Evolutionary conservation across 495 filamentous ascomycete species (phyloP), one percentile per base, ranked within the genome.

Genomic region (Hypoxylon rickii): DNA sequence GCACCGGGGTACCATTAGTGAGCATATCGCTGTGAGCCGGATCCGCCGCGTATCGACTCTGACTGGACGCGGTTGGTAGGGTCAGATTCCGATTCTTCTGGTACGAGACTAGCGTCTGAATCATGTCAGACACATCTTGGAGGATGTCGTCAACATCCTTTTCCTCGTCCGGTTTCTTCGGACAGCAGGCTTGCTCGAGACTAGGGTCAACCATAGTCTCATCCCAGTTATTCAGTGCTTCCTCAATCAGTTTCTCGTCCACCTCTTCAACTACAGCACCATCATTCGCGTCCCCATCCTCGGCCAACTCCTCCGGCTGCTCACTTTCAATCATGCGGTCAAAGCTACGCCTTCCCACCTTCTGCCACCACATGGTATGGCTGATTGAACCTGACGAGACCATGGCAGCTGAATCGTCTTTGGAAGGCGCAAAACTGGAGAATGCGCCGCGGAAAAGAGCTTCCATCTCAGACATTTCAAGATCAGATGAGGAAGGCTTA

Each of bases 91-190:
- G 87, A 55, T 90, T 89, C 36, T 85, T 86, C 69, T 96, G 92
- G 64, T 91, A 89, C 0, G 92, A 97, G 50, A 88, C 82, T 15
- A 97, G 76, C 1, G 89, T 92, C 61, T 95, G 86, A 18, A 97
- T 79, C 47, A 95, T 68, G 41, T 95, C 88, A 6, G 90, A 92
- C 17, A 97, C 83, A 22, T 92, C 89, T 16, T 81, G 70, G 16
- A 96, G 77, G 22, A 93, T 63, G n/a, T 90, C 87, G 20, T 93
- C 86, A 5, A 82, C 74, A 31, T 88, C 84, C 63, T 85, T 84
- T 21, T 85, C 78, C n/a, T 76, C 70, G 2, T 73, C 70, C 1
- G 74, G 69, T 51, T 78, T 82, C 57, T 51, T 61, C 21, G 74
- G 69, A 50, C 76, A 73, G 33, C 77, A 73, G 55, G 73, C 73